phyloP scores from a whole-genome alignment of 2,329 filamentous ascomycete species.

The Ophiosphaerella korrae region DNA sequence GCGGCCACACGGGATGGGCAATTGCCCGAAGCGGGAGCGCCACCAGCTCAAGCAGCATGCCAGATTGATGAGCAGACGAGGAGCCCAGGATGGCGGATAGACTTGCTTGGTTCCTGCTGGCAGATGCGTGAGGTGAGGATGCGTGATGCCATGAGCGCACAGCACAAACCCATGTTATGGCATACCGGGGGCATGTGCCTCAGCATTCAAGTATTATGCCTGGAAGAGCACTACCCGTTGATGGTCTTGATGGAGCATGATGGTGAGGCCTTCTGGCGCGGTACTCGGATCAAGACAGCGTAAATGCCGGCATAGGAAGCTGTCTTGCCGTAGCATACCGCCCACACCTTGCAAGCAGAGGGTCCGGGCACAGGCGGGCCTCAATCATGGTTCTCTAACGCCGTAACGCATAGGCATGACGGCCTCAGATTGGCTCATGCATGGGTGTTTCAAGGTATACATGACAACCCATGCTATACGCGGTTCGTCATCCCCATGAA shows the following conservation, averaged over 20 bases:
- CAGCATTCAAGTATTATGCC: slow-evolving; percentile 30
- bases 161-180: slow-evolving; percentile 9
- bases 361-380: slow-evolving; percentile 29
- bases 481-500: slow-evolving; percentile 41
- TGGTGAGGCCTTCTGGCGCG: slow-evolving; percentile 28
- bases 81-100: slow-evolving; percentile 34
- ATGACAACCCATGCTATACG: slow-evolving; percentile 44
- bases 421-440: slow-evolving; percentile 48
- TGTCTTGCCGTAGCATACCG: slow-evolving; percentile 41
- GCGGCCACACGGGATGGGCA: slow-evolving; percentile 29
- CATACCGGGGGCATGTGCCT: slow-evolving; percentile 29
- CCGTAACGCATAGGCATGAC: slow-evolving; percentile 46
- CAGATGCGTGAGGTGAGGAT: slow-evolving; percentile 12
- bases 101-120: slow-evolving; percentile 29
- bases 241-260: slow-evolving; percentile 27
- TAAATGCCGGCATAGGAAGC: slow-evolving; percentile 41
- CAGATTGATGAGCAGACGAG: slow-evolving; percentile 39
- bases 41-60: slow-evolving; percentile 40
- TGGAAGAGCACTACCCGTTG: slow-evolving; percentile 35
- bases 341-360: slow-evolving; percentile 39
- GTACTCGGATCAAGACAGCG: slow-evolving; percentile 36
- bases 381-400: slow-evolving; percentile 40
- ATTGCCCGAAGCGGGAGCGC: slow-evolving; percentile 41
- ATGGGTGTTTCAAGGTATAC: slow-evolving; percentile 48
- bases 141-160: slow-evolving; percentile 6